Evolutionary conservation across 345 rosid species (phyloP), one percentile per base, ranked within the genome.

Genomic region (Eucalyptus pumila): DNA sequence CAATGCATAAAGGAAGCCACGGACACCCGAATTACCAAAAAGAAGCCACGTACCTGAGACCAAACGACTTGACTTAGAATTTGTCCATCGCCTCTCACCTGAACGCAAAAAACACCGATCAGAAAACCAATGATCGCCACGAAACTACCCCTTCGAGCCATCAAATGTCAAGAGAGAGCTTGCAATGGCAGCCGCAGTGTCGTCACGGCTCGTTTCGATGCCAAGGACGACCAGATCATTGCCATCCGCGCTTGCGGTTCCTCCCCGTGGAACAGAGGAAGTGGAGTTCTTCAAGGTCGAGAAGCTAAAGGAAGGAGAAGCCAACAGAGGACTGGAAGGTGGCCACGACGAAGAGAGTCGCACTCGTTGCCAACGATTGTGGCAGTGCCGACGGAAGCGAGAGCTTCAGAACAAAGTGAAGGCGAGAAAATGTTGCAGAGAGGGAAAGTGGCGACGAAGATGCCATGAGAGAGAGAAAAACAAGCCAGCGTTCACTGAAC

Each of bases 51-150:
- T 93, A 96, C 99, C 98, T 97, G 99, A 92, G 99, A 97, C 88
- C 96, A 94, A 91, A 96, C 96, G 56, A 96, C 98, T 93, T 97
- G 99, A 91, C 99, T 95, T 10, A 97, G 98, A 92, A 97, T 94
- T 86, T 95, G 96, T 30, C 99, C 98, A 87, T 91, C 93, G 51
- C 99, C 94, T 92, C 94, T 95, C 89, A 96, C 99, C 98, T 96
- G 91, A 83, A 92, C 88, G 26, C 87, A 90, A 67, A 69, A 80
- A 60, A 23, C 27, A 87, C 45, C 50, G 56, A 81, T 51, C 56
- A 86, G 50, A 88, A 67, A 23, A 67, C 89, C 51, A 21, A 14
- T 86, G 87, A 69, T 86, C 17, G 7, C 88, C 30, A 14, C 83
- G 50, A 51, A 86, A 89, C 32, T 8, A 69, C 1, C 21, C 42